These are phyloP conservation scores for Phytophthora palmivora DNA, from an alignment of 352 stramenopile species.

Conservation along the genomic window DNA sequence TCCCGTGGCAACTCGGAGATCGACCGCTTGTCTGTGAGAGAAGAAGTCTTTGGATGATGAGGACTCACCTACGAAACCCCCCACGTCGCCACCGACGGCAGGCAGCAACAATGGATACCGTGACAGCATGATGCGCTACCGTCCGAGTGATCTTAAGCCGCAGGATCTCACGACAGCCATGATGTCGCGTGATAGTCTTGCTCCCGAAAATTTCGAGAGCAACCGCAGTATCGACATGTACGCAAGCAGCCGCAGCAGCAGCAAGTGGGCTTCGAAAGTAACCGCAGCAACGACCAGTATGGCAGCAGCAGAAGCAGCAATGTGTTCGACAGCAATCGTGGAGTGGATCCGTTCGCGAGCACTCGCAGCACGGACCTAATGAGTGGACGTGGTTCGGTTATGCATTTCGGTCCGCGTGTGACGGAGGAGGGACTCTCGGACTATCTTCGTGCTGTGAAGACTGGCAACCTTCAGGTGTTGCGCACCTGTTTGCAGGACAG, in stretches of 20 bases:
- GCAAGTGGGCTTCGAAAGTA: slow-evolving; percentile 26
- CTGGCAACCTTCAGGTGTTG: slow-evolving; percentile 68
- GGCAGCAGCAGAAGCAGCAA: slow-evolving; percentile 27
- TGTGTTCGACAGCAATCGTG: slow-evolving; percentile 32
- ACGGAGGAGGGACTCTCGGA: slow-evolving; percentile 67
- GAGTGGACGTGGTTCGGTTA: slow-evolving; percentile 51
- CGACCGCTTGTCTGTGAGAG: slow-evolving; percentile 43
- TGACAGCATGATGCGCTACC: slow-evolving; percentile 79
- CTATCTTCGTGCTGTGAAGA: slow-evolving; percentile 71
- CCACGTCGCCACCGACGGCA: slow-evolving; percentile 20
- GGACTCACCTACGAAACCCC: not conserved
- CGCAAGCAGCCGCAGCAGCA: slow-evolving; percentile 36
- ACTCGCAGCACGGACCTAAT: slow-evolving; percentile 34
- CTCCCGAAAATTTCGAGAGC: slow-evolving; percentile 39
- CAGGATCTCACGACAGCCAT: slow-evolving; percentile 54
- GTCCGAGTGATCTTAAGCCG: slow-evolving; percentile 66
- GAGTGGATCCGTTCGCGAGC: slow-evolving; percentile 29
- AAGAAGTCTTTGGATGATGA: slow-evolving; percentile 24
- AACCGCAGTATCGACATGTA: slow-evolving; percentile 24
- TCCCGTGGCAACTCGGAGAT: slow-evolving; percentile 47
- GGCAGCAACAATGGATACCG: slow-evolving; percentile 42
- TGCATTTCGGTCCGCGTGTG: slow-evolving; percentile 54
- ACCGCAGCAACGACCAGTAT: slow-evolving; percentile 24
- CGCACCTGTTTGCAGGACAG: slow-evolving; percentile 61
- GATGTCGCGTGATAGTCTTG: slow-evolving; percentile 65